A percentile compares a stretch with the other conserved stretches of the same genome.
phyloP scores from a whole-genome alignment of 331 rosid species.

The Ulmus americana region DNA sequence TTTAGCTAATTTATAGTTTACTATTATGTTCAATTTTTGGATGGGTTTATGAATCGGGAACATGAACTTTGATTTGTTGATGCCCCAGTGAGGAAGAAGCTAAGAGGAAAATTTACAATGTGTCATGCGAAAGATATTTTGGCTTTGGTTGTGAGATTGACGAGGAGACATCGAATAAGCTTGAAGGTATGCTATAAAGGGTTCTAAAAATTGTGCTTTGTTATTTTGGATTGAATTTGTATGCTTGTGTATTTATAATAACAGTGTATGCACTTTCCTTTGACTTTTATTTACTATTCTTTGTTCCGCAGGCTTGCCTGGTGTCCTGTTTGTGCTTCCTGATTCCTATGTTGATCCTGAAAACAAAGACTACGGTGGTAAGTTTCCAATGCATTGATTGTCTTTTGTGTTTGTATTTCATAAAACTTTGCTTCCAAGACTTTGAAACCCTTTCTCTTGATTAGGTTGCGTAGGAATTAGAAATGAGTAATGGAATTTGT shows the following conservation, averaged over 20 bases:
- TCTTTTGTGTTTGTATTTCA: not conserved
- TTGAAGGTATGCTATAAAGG: conserved; percentile 53
- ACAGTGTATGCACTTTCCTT: not conserved
- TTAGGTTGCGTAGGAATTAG: no score
- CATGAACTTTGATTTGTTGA: not conserved
- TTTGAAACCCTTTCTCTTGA: no score
- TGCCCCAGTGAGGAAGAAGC: conserved; percentile 71
- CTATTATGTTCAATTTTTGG: no score
- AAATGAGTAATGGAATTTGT: not conserved
- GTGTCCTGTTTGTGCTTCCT: conserved; percentile 83
- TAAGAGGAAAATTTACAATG: conserved; percentile 78
- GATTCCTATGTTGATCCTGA: conserved; percentile 94
- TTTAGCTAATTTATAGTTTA: no score
- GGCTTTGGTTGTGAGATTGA: conserved; percentile 79
- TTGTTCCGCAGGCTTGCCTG: conserved; percentile 51
- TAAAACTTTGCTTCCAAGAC: no score
- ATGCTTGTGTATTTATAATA: not conserved
- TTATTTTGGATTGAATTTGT: not conserved
- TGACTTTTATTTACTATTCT: not conserved
- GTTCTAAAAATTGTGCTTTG: not conserved
- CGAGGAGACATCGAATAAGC: conserved; percentile 80
- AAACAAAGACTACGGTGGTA: conserved; percentile 85
- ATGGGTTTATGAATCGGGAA: no score
- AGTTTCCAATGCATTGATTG: conserved; percentile 10
- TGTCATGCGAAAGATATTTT: conserved; percentile 71